Percentiles rank a stretch among this genome's conserved stretches.
These are phyloP conservation scores for Pestalotiopsis sp. DNA, from an alignment of 2,329 filamentous ascomycete genomes.

Conservation along the genomic window DNA sequence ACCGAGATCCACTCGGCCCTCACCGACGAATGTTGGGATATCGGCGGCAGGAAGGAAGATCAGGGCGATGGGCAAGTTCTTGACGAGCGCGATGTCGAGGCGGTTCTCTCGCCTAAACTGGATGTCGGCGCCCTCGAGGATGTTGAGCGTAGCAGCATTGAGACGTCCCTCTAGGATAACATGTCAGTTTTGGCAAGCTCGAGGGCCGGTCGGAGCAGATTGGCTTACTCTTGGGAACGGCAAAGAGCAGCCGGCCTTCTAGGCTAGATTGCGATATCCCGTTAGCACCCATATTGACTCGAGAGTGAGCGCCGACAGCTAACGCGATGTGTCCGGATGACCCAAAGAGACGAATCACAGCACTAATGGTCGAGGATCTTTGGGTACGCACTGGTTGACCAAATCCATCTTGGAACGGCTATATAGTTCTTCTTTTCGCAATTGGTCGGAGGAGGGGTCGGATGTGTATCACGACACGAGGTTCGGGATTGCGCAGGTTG, in stretches of 20 bases:
- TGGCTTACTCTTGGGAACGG: conserved; percentile 92
- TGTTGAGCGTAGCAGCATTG: conserved; percentile 82
- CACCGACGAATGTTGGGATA: conserved; percentile 95
- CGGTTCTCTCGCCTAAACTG: conserved; percentile 94
- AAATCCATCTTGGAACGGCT: conserved; percentile 45
- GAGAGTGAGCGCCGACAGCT: background rate
- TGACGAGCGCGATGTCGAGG: conserved; percentile 95
- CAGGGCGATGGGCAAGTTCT: conserved; percentile 93
- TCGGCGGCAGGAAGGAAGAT: conserved; percentile 96
- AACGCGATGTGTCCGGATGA: background rate
- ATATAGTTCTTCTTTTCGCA: background rate
- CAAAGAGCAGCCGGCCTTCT: conserved; percentile 90
- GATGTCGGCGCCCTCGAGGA: conserved; percentile 91
- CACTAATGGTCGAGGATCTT: background rate
- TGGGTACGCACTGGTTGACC: conserved; percentile 49
- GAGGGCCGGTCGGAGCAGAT: background rate
- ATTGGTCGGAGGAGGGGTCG: background rate
- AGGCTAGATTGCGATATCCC: conserved; percentile 55
- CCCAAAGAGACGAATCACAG: background rate
- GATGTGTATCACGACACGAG: background rate
- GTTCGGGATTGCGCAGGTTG: background rate
- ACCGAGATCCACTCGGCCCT: conserved; percentile 88
- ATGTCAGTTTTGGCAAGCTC: conserved; percentile 4
- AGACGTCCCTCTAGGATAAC: conserved; percentile 77
- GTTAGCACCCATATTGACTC: background rate